phyloP scores from a whole-genome alignment of 768 basidiomycete species.

The Tylopilus intermedius region DNA sequence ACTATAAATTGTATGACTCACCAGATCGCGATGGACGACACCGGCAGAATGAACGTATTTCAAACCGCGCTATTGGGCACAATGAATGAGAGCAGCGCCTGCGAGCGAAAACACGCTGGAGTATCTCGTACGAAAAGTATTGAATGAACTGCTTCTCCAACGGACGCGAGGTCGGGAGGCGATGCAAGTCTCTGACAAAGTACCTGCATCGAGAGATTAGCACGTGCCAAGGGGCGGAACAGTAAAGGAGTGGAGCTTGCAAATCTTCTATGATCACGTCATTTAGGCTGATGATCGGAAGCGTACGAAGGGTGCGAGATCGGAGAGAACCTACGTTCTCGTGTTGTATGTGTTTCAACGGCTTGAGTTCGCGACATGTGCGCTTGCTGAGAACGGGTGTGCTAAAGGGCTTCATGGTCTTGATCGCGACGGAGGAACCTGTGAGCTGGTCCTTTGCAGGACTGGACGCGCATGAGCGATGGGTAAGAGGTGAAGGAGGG shows the following conservation, averaged over 20 bases:
- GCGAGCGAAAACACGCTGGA: constrained; percentile 47
- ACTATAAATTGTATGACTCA: constrained; percentile 31
- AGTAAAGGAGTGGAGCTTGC: constrained; percentile 41
- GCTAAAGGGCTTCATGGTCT: constrained; percentile 99
- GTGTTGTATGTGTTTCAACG: constrained; percentile 97
- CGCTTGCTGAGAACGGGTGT: constrained; percentile 97
- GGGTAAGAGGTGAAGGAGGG: neutral
- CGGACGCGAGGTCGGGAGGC: constrained; percentile 91
- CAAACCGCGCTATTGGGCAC: constrained; percentile 69
- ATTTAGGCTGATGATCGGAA: constrained; percentile 92
- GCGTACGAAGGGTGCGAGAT: neutral
- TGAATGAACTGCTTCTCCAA: constrained; percentile 99
- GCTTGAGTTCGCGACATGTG: constrained; percentile 95
- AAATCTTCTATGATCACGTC: constrained; percentile 99
- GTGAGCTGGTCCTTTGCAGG: constrained; percentile 95
- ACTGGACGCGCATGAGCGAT: constrained; percentile 38
- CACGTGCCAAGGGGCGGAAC: neutral
- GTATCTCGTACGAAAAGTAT: constrained; percentile 98
- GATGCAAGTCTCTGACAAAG: constrained; percentile 98
- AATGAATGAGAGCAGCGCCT: constrained; percentile 1
- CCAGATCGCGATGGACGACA: constrained; percentile 95
- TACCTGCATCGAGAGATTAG: constrained; percentile 52
- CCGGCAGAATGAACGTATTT: constrained; percentile 99
- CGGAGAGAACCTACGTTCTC: constrained; percentile 69
- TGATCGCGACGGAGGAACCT: constrained; percentile 91